phyloP scores from a whole-genome alignment of 2,329 filamentous ascomycete genomes.

The Coniochaeta hoffmannii region DNA sequence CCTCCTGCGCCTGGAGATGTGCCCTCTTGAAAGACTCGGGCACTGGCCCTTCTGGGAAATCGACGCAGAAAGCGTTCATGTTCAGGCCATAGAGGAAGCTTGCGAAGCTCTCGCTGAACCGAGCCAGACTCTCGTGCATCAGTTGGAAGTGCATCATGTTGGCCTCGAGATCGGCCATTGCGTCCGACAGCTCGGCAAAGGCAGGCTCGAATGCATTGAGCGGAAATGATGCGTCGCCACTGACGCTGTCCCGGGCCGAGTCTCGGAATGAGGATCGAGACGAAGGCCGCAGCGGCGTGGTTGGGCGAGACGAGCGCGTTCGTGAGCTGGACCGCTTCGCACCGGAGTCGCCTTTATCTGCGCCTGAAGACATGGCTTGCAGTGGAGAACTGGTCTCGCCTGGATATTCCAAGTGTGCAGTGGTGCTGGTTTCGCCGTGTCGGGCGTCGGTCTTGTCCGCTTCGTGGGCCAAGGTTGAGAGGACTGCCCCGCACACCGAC shows the following conservation, averaged over 20 bases:
- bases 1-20: slow-evolving; percentile 50
- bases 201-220: slow-evolving; percentile 80
- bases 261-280: slow-evolving; percentile 85
- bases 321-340: slow-evolving; percentile 50
- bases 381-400: neutral
- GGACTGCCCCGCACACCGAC: too few relatives aligned
- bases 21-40: slow-evolving; percentile 71
- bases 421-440: too few relatives aligned
- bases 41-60: slow-evolving; percentile 89
- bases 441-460: too few relatives aligned
- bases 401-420: neutral
- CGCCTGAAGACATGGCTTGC: slow-evolving; percentile 5
- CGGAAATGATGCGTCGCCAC: slow-evolving; percentile 54
- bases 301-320: slow-evolving; percentile 66
- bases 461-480: too few relatives aligned
- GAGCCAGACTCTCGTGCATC: slow-evolving; percentile 88
- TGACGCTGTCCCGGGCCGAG: slow-evolving; percentile 51
- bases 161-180: slow-evolving; percentile 90
- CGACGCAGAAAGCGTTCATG: slow-evolving; percentile 98
- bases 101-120: slow-evolving; percentile 94
- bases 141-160: slow-evolving; percentile 97
- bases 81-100: slow-evolving; percentile 94
- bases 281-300: slow-evolving; percentile 83
- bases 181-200: slow-evolving; percentile 88
- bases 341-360: slow-evolving; percentile 7